Base-by-base conservation (phyloP, 306 rosid genomes). In the Carpinus viminea region DNA sequence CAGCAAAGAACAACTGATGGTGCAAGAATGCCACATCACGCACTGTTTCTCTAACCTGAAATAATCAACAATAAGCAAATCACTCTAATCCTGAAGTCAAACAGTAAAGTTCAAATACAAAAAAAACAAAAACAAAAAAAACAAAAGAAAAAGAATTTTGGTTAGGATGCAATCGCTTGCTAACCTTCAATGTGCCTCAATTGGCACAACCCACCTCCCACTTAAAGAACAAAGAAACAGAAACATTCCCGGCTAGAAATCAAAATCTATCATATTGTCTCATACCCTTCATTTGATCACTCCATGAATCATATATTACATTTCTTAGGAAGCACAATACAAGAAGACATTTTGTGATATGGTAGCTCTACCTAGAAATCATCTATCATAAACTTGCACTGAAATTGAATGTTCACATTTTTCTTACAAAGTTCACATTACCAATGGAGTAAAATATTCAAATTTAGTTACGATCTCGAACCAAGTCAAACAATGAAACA, bases 31-130 rank as follows among this genome's bases (percentile, higher is more conserved):
- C 91, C 70, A 93, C 96, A 84, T 95, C 98, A 52, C 90, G 98
- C 51, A 95, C 96, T 12, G 97, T 92, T 83, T 95, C 98, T 79
- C 91, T 88, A 72, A 92, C 97, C 98, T 95, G 97, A 71, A 83
- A 90, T 55, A 78, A 55, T 4, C 45, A 70, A 71, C 50, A 36
- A 68, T 41, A 48, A 54, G 75, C 70, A 73, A 73, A 17, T 76
- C 66, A 78, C 56, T 66, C 56, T 70, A 81, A 59, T 70, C 21
- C 62, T 46, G 50, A 47, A 15, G 3, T 53, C 55, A 64, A 75
- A 62, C 65, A 34, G 31, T 21, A 43, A 61, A 77, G 56, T 9
- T 56, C 43, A 20, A 31, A 36, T 36, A 62, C 72, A 66, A 57
- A 61, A 38, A 5, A 38, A 5, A 38, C 4, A 64, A 2, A 41